phyloP scores from a whole-genome alignment of 495 filamentous ascomycete species.

The Penicillium crystallinum region DNA sequence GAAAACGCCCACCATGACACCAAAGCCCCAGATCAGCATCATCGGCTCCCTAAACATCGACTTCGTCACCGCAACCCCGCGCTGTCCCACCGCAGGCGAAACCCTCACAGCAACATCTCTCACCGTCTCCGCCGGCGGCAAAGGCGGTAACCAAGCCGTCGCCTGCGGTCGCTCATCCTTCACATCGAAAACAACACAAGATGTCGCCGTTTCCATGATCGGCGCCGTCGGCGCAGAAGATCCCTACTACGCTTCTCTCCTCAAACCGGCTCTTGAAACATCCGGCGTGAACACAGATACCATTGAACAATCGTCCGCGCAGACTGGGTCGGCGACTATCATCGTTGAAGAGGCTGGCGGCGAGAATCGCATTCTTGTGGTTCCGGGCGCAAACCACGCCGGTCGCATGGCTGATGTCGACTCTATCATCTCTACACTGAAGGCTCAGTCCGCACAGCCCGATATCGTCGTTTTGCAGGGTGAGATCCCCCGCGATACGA shows the following conservation, averaged over 20 bases:
- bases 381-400: conserved; percentile 63
- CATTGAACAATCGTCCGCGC: conserved; percentile 13
- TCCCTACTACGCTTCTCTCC: conserved; percentile 16
- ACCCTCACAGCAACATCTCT: conserved; percentile 26
- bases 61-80: conserved; percentile 24
- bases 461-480: conserved; percentile 70
- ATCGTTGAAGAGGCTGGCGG: conserved; percentile 36
- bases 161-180: conserved; percentile 25
- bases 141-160: conserved; percentile 27
- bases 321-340: conserved; percentile 24
- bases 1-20: conserved; percentile 5
- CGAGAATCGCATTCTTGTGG: conserved; percentile 75
- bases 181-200: conserved; percentile 10
- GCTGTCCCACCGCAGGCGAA: conserved; percentile 21
- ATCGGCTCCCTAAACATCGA: conserved; percentile 28
- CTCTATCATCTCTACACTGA: conserved; percentile 5
- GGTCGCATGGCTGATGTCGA: conserved; percentile 18
- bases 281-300: conserved; percentile 18
- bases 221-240: conserved; percentile 23
- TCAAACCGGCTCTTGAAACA: conserved; percentile 15
- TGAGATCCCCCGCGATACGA: conserved; percentile 66
- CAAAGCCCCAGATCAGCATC: conserved; percentile 14
- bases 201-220: conserved; percentile 23
- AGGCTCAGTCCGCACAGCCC: conserved; percentile 20
- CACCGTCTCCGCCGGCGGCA: conserved; percentile 21